phyloP scores from a whole-genome alignment of 2,329 filamentous ascomycete genomes.

The Microdochium bolleyi region DNA sequence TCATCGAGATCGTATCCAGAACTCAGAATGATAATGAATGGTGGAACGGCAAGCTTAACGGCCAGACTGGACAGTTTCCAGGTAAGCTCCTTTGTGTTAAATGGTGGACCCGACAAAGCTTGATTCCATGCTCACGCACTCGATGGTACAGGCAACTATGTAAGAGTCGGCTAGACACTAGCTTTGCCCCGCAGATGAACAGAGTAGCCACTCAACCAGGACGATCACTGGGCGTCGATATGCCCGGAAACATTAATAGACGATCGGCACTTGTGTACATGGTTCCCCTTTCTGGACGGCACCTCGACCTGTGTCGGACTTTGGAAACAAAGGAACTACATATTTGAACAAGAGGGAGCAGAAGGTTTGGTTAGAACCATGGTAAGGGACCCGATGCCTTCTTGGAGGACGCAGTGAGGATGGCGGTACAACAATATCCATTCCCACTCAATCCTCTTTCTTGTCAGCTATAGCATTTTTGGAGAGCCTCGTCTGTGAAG shows the following conservation, averaged over 20 bases:
- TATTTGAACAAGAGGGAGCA: too few relatives aligned
- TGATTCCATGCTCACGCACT: constrained; percentile 12
- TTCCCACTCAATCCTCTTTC: background rate
- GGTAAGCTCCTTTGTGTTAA: constrained; percentile 46
- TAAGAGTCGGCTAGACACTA: constrained; percentile 27
- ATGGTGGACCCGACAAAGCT: background rate
- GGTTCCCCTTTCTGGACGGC: too few relatives aligned
- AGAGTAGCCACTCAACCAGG: background rate
- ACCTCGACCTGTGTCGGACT: too few relatives aligned
- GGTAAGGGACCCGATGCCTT: too few relatives aligned
- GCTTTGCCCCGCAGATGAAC: background rate
- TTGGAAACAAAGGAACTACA: too few relatives aligned
- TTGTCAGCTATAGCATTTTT: background rate
- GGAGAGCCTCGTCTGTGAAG: background rate
- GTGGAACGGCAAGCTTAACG: constrained; percentile 81
- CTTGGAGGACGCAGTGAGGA: too few relatives aligned
- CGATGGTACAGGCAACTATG: constrained; percentile 37
- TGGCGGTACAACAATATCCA: too few relatives aligned
- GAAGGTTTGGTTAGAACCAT: too few relatives aligned
- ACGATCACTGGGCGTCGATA: too few relatives aligned
- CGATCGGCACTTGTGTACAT: too few relatives aligned
- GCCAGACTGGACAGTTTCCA: constrained; percentile 85
- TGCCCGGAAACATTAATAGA: too few relatives aligned
- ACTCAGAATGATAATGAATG: constrained; percentile 94
- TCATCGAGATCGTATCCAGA: constrained; percentile 78